Evolutionary conservation across 2,329 filamentous ascomycete genomes (phyloP), one percentile per base, ranked within the genome.

Genomic region (Cytospora chrysosperma): DNA sequence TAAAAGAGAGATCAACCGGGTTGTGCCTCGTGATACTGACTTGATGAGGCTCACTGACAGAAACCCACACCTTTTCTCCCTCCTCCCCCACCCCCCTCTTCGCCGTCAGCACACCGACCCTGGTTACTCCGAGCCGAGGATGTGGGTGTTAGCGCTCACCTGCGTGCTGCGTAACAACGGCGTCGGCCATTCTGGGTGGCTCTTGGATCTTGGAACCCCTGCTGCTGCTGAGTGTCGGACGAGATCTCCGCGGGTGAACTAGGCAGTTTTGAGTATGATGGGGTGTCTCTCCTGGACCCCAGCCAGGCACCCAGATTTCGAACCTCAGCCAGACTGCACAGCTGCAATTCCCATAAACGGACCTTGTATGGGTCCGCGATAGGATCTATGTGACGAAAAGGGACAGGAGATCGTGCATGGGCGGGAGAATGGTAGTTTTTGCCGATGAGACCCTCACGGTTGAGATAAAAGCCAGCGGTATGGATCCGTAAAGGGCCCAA

Each of bases 1-100:
- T 61, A 61, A 61, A 37, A 50, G 13, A 49, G 50, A 50, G 26
- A 15, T 30, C n/a, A 34, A 61, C 51, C 43, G 40, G 59, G 59
- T 50, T 61, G 28, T 55, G 50, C 58, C 58, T 54, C 24, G 58
- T 53, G 40, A 47, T 53, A 50, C 34, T 37, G 12, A 4, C 43
- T 21, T 47, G 43, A 24, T 47, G 43, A 47, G 43, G 43, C n/a
- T 24, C n/a, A n/a, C 43, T 24, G 43, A 47, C 43, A 47, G 10
- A 47, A 21, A 10, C 8, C 17, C 43, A 9, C 32, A 10, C 10
- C 32, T 13, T 13, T 4, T 24, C n/a, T 4, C 28, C 28, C 9
- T 9, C 28, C 28, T 30, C 28, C 28, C 28, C 9, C 28, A 30
- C 28, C 9, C 28, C n/a, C 4, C 28, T 30, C 28, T 30, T 9